Conservation (phyloP, 2,329 filamentous ascomycete species). For the Podosphaera aphanis region DNA sequence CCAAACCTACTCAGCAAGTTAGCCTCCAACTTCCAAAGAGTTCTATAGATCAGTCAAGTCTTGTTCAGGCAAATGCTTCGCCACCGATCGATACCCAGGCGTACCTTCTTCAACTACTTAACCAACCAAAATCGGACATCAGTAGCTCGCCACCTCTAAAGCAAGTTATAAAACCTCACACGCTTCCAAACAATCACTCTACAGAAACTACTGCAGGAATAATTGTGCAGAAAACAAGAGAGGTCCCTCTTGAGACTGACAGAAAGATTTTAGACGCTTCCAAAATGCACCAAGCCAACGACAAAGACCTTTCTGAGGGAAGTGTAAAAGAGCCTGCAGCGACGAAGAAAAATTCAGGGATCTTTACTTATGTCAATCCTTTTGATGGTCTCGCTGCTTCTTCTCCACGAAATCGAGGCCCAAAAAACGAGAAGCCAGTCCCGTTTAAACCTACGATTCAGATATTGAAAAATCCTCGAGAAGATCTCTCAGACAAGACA, state of each 20-base stretch:
- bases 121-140: constrained; percentile 37
- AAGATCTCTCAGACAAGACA: constrained; percentile 5
- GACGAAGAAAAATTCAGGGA: constrained; percentile 9
- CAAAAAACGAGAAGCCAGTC: constrained; percentile 18
- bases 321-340: constrained; percentile 4
- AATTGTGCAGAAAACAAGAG: constrained; percentile 21
- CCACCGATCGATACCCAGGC: constrained; percentile 53
- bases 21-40: constrained; percentile 9
- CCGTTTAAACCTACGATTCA: constrained; percentile 16
- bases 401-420: constrained; percentile 34
- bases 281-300: constrained; percentile 4
- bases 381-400: constrained; percentile 47
- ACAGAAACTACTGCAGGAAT: constrained; percentile 15
- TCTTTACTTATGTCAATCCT: constrained; percentile 50
- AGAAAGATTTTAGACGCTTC: no score
- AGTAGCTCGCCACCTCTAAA: constrained; percentile 17
- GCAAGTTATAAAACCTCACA: constrained; percentile 11
- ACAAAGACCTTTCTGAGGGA: constrained; percentile 10
- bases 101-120: constrained; percentile 66
- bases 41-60: constrained; percentile 6
- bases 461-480: constrained; percentile 11
- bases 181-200: constrained; percentile 19
- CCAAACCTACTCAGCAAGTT: constrained; percentile 10
- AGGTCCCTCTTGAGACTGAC: constrained; percentile 16
- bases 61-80: constrained; percentile 23